Percentiles rank a stretch among this genome's conserved stretches.
Evolutionary conservation across 192 early-diverging fungal genomes (phyloP).

Genomic region (Rhizophlyctis rosea): DNA sequence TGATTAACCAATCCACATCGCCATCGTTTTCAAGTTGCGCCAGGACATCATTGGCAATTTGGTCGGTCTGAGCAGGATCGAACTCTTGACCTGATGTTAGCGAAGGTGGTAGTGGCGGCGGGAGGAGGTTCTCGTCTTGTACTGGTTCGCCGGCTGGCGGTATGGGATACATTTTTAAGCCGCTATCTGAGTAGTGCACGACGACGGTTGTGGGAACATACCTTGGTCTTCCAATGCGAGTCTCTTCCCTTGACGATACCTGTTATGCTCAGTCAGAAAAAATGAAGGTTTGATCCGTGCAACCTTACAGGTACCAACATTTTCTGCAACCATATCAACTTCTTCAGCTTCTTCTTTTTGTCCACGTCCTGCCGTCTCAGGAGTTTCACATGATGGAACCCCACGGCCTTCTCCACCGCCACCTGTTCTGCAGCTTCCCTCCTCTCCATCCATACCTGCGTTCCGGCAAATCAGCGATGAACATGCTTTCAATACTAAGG

Average conservation of each 20-base stretch:
- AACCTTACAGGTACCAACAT: constrained; percentile 19
- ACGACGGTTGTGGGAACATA: no score
- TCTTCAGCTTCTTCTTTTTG: constrained; percentile 31
- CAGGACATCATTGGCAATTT: constrained; percentile 13
- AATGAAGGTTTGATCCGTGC: constrained; percentile 2
- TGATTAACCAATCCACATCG: constrained; percentile 39
- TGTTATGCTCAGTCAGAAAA: constrained; percentile 11
- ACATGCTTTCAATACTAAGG: background rate
- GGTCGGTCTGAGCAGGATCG: no score
- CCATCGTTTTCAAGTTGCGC: constrained; percentile 38
- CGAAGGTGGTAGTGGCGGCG: no score
- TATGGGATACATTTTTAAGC: background rate
- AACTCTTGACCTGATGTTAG: no score
- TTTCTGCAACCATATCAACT: constrained; percentile 53
- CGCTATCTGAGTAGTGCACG: no score
- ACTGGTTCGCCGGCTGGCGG: background rate
- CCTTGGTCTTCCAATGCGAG: constrained; percentile 2
- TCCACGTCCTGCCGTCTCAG: constrained; percentile 44
- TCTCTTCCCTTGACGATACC: constrained; percentile 27
- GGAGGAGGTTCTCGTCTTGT: no score
- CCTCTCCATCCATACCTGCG: background rate
- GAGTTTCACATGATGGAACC: constrained; percentile 47
- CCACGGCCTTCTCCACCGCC: constrained; percentile 23
- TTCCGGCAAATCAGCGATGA: background rate
- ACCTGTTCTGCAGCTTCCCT: constrained; percentile 10